Conservation (phyloP, 352 stramenopile species). For the Sclerospora graminicola region DNA sequence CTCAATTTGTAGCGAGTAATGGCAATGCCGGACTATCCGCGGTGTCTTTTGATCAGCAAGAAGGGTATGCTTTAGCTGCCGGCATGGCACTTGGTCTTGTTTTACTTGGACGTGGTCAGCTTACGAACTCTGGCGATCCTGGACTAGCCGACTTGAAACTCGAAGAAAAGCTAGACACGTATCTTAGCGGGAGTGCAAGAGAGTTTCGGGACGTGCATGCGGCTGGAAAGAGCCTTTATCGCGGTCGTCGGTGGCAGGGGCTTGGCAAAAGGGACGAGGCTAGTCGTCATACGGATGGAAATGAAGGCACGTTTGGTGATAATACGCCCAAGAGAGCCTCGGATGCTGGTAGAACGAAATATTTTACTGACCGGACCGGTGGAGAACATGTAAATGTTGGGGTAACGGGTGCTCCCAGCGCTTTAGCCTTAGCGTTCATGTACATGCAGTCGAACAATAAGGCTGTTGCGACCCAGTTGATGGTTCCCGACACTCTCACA, state of each 20-base stretch:
- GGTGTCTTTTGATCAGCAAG: conserved; percentile 79
- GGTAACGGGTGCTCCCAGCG: conserved; percentile 89
- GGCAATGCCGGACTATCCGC: conserved; percentile 35
- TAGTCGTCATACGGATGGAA: conserved; percentile 8
- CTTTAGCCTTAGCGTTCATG: conserved; percentile 93
- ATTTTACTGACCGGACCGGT: conserved; percentile 16
- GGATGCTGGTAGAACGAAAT: conserved; percentile 57
- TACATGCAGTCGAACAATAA: conserved; percentile 92
- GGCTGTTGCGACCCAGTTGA: conserved; percentile 72
- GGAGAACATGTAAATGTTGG: conserved; percentile 91
- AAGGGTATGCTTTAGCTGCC: conserved; percentile 89
- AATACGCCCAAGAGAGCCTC: conserved; percentile 13
- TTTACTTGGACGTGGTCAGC: conserved; percentile 74
- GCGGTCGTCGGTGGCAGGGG: conserved; percentile 48
- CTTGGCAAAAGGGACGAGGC: conserved; percentile 30
- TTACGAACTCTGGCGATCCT: conserved; percentile 49
- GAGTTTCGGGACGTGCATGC: conserved; percentile 34
- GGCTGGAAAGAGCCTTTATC: conserved; percentile 54
- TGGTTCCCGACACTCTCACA: conserved; percentile 91
- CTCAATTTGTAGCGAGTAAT: conserved; percentile 47
- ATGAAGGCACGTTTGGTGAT: conserved; percentile 10
- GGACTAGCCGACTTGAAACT: conserved; percentile 93
- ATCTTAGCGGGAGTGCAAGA: conserved; percentile 82
- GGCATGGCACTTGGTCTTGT: conserved; percentile 95
- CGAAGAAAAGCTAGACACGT: conserved; percentile 93